Percentiles rank a stretch among this genome's conserved stretches.
These are phyloP conservation scores for Aspergillus caelatus DNA, from an alignment of 2,329 filamentous ascomycete species.

Conservation along the genomic window DNA sequence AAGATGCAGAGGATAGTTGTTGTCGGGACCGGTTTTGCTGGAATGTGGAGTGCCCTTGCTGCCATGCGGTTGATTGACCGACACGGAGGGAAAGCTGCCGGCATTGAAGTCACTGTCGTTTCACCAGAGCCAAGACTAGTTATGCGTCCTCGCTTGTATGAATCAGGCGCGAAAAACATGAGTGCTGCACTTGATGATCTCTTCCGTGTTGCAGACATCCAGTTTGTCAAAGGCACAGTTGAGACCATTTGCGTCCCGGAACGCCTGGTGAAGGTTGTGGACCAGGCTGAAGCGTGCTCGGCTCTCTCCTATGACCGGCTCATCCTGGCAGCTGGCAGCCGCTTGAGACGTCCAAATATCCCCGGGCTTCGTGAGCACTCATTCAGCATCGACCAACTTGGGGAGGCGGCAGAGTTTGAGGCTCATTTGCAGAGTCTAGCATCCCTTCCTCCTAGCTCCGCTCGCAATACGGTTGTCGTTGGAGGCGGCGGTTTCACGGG, in stretches of 20 bases:
- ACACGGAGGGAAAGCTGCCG: constrained; percentile 18
- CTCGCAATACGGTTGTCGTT: constrained; percentile 40
- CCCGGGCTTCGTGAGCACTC: constrained; percentile 29
- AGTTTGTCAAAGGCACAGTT: constrained; percentile 22
- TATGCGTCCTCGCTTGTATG: constrained; percentile 40
- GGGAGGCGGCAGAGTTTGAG: constrained; percentile 27
- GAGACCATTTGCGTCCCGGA: constrained; percentile 11
- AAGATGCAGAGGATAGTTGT: constrained; percentile 23
- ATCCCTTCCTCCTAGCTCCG: constrained; percentile 22
- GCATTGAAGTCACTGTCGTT: constrained; percentile 35
- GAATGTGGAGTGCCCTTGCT: constrained; percentile 42
- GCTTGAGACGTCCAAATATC: constrained; percentile 32
- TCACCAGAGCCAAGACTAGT: constrained; percentile 37
- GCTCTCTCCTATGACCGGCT: constrained; percentile 37
- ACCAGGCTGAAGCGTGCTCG: constrained; percentile 6
- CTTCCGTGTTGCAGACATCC: constrained; percentile 31
- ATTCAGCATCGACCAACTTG: constrained; percentile 40
- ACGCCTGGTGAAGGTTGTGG: constrained; percentile 20
- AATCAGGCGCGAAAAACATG: constrained; percentile 32
- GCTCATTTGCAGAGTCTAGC: constrained; percentile 33
- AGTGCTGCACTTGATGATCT: constrained; percentile 22
- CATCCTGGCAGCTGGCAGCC: constrained; percentile 42
- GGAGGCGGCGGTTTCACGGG: constrained; percentile 42
- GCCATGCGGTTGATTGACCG: constrained; percentile 36
- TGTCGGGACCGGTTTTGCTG: constrained; percentile 41